Conservation (phyloP, 257 asterid genomes). For the Fraxinus cuspidata region DNA sequence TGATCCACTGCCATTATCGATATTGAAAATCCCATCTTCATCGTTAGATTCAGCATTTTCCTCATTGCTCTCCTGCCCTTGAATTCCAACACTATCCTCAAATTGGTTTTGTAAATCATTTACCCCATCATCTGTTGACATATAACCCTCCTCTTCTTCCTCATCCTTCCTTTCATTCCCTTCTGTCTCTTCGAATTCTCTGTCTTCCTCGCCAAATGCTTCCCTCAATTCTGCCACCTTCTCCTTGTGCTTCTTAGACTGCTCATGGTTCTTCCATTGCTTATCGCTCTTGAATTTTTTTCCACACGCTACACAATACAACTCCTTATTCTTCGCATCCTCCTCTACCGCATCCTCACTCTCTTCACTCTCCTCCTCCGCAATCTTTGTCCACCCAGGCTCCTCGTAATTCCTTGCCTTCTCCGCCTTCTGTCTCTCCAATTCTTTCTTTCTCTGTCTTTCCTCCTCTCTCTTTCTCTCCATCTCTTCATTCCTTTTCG, state of each 20-base stretch:
- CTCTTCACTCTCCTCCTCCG: constrained; percentile 63
- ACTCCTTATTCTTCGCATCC: constrained; percentile 50
- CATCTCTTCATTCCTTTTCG: constrained; percentile 82
- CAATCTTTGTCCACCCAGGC: constrained; percentile 81
- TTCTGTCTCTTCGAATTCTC: constrained; percentile 44
- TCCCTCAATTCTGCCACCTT: constrained; percentile 76
- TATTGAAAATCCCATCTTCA: constrained; percentile 29
- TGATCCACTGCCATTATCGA: constrained; percentile 29
- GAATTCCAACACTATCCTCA: constrained; percentile 41
- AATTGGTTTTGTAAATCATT: constrained; percentile 54
- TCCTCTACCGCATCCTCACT: constrained; percentile 53
- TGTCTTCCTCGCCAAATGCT: constrained; percentile 72
- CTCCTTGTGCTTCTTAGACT: constrained; percentile 94
- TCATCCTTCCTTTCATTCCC: constrained; percentile 38
- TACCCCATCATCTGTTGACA: constrained; percentile 58
- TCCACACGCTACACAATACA: constrained; percentile 85
- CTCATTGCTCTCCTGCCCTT: constrained; percentile 42
- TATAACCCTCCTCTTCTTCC: constrained; percentile 38
- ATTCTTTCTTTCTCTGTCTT: constrained; percentile 70
- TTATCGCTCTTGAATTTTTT: constrained; percentile 93
- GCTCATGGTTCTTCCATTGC: constrained; percentile 98
- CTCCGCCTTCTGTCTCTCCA: constrained; percentile 81
- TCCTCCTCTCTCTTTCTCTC: constrained; percentile 77
- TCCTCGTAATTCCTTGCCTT: constrained; percentile 68
- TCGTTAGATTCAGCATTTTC: constrained; percentile 41